These are phyloP conservation scores for Penicillium olsonii DNA, from an alignment of 2,329 filamentous ascomycete genomes.

Conservation along the genomic window DNA sequence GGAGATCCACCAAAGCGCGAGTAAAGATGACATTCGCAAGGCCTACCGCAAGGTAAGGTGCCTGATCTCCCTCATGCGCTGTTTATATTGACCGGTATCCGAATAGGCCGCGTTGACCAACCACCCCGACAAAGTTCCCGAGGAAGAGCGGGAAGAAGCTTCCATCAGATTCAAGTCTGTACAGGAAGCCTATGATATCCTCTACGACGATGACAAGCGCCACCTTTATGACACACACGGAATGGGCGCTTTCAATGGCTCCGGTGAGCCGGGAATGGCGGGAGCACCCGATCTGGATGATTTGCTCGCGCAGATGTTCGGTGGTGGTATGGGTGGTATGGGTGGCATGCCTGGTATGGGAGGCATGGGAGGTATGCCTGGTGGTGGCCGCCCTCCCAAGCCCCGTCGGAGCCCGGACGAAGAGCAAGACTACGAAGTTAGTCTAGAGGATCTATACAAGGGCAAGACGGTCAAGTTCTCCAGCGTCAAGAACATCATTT, in stretches of 20 bases:
- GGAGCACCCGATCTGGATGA: slow-evolving; percentile 78
- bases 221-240: slow-evolving; percentile 89
- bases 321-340: slow-evolving; percentile 57
- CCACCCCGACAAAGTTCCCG: slow-evolving; percentile 94
- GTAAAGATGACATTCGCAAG: slow-evolving; percentile 84
- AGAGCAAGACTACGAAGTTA: slow-evolving; percentile 87
- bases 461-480: slow-evolving; percentile 97
- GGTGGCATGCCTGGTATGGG: slow-evolving; percentile 58
- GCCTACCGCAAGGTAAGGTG: slow-evolving; percentile 83
- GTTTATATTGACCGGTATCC: slow-evolving; percentile 9
- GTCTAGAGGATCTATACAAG: slow-evolving; percentile 93
- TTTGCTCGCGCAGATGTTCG: slow-evolving; percentile 89
- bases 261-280: slow-evolving; percentile 64
- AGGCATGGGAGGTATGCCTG: slow-evolving; percentile 44
- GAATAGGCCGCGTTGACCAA: slow-evolving; percentile 76
- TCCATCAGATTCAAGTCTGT: slow-evolving; percentile 92
- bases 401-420: slow-evolving; percentile 74
- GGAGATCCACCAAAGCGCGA: slow-evolving; percentile 70
- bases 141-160: slow-evolving; percentile 78
- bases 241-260: slow-evolving; percentile 91
- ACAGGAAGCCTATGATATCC: slow-evolving; percentile 95
- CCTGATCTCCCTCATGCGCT: background rate
- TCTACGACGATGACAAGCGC: slow-evolving; percentile 92
- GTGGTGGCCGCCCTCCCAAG: slow-evolving; percentile 38
- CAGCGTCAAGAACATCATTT: slow-evolving; percentile 91